Evolutionary conservation across 202 grass and related monocot genomes (phyloP).

Genomic region (Zizania palustris): DNA sequence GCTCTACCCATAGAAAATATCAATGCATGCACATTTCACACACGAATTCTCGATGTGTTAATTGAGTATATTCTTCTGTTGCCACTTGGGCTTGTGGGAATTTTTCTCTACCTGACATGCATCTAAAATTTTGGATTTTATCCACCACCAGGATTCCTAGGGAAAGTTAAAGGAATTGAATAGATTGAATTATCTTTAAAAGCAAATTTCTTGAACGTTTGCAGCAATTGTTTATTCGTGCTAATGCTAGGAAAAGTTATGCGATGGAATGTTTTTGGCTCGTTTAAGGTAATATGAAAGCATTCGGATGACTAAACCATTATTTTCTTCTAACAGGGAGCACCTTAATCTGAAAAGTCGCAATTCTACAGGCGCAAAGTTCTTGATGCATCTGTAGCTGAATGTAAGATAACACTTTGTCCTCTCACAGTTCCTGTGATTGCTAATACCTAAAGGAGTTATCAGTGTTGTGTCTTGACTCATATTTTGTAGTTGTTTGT

Average conservation of each 20-base stretch:
- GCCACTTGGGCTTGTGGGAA: slow-evolving; percentile 6
- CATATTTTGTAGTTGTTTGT: slow-evolving; percentile 31
- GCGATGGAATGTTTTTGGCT: background rate
- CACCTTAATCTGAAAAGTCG: slow-evolving; percentile 5
- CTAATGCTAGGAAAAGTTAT: background rate
- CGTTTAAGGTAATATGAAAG: slow-evolving; percentile 8
- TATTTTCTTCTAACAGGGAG: slow-evolving; percentile 24
- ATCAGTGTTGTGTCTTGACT: slow-evolving; percentile 36
- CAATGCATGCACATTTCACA: slow-evolving; percentile 14
- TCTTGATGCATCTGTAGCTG: background rate
- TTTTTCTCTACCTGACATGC: slow-evolving; percentile 21
- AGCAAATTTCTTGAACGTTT: background rate
- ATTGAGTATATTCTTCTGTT: background rate
- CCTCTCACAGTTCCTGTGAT: slow-evolving; percentile 4
- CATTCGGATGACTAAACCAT: slow-evolving; percentile 18
- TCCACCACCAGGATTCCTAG: background rate
- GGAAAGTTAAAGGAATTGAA: slow-evolving; percentile 17
- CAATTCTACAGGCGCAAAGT: background rate
- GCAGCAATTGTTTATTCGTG: background rate
- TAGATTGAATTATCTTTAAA: slow-evolving; percentile 13
- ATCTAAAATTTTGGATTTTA: slow-evolving; percentile 16
- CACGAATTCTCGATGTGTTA: background rate
- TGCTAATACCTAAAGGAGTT: slow-evolving; percentile 1
- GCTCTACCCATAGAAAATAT: too few species aligned
- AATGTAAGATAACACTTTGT: slow-evolving; percentile 6